Base-by-base conservation (phyloP, 257 asterid genomes). In the Ehretia macrophylla region DNA sequence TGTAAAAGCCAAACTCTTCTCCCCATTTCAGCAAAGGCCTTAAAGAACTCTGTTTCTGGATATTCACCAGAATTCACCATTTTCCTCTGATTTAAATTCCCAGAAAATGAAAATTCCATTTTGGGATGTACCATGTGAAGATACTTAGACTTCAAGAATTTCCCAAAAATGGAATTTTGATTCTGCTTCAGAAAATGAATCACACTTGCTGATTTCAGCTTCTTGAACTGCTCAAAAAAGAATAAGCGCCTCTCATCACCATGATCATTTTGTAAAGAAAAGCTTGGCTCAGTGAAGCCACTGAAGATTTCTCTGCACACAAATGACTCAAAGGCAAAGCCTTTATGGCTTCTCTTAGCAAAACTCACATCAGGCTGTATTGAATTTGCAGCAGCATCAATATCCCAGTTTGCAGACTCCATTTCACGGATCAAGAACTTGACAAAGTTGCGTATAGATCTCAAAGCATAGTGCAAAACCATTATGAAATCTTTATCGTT, bases 21-120 rank as follows among this genome's bases (percentile, higher is more conserved):
- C 40, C 87, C 97, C 97, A 93, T 86, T 71, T 93, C 99, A 0
- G 96, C 94, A 70, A 89, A 93, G 35, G 68, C 55, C 73, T 76
- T 79, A 62, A 89, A 93, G 66, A 89, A 86, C 8, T 85, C 97
- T 0, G 97, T 89, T 6, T 89, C 99, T 14, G 96, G 96, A 27
- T 14, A 86, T 38, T 81, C 97, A 8, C 96, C 95, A 12, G 94
- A 71, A 32, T 82, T 86, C 69, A 87, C 82, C 77, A 58, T 53
- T 47, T 89, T 85, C 32, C 96, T 85, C 77, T 89, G 99, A 65
- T 83, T 83, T 67, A 93, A 59, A 18, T 64, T 39, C 58, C 62
- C 56, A 44, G 58, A n/a, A 21, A 87, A 81, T 8, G 96, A 87
- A 46, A 77, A 81, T 38, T 87, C 96, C 96, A 87, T 87, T 70